A percentile compares a stretch with the other conserved stretches of the same genome.
These are phyloP conservation scores for Phytophthora capsici DNA, from an alignment of 352 stramenopile genomes.

Conservation along the genomic window DNA sequence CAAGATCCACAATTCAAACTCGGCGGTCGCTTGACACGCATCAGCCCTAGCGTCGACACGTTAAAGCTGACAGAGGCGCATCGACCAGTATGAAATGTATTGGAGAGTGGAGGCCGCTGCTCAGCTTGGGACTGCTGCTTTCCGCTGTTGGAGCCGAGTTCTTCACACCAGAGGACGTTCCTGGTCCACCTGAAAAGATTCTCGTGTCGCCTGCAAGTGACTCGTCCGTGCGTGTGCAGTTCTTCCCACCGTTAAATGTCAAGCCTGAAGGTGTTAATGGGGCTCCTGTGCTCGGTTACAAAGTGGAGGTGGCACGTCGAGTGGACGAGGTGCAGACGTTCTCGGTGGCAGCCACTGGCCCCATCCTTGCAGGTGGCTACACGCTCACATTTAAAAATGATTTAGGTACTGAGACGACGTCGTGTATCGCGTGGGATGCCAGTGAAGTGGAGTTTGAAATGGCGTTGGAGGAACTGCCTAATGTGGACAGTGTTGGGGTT, in stretches of 20 bases:
- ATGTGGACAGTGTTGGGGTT: slow-evolving; percentile 71
- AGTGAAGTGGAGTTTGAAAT: slow-evolving; percentile 70
- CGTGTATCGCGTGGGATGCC: slow-evolving; percentile 78
- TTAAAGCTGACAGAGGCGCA: too few relatives aligned
- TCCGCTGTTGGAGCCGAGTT: slow-evolving; percentile 36
- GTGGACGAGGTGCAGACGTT: slow-evolving; percentile 80
- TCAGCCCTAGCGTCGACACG: too few relatives aligned
- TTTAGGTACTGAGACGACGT: slow-evolving; percentile 35
- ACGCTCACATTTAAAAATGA: slow-evolving; percentile 62
- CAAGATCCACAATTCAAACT: too few relatives aligned
- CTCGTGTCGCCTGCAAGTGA: slow-evolving; percentile 55
- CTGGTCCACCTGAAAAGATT: slow-evolving; percentile 65
- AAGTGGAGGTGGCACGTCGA: slow-evolving; percentile 73
- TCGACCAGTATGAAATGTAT: too few relatives aligned
- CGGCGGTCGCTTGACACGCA: too few relatives aligned
- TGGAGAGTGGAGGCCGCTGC: not conserved
- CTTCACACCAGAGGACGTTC: slow-evolving; percentile 72
- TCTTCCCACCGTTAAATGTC: slow-evolving; percentile 54
- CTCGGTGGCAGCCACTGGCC: slow-evolving; percentile 60
- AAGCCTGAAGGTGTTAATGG: slow-evolving; percentile 78
- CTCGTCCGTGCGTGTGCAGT: slow-evolving; percentile 67
- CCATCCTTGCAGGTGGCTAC: slow-evolving; percentile 60
- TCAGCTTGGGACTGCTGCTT: not conserved
- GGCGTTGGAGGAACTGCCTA: slow-evolving; percentile 69
- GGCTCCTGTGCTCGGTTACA: slow-evolving; percentile 78